These are phyloP conservation scores for Phylloporus arenicola DNA, from an alignment of 768 basidiomycete genomes.

Conservation along the genomic window DNA sequence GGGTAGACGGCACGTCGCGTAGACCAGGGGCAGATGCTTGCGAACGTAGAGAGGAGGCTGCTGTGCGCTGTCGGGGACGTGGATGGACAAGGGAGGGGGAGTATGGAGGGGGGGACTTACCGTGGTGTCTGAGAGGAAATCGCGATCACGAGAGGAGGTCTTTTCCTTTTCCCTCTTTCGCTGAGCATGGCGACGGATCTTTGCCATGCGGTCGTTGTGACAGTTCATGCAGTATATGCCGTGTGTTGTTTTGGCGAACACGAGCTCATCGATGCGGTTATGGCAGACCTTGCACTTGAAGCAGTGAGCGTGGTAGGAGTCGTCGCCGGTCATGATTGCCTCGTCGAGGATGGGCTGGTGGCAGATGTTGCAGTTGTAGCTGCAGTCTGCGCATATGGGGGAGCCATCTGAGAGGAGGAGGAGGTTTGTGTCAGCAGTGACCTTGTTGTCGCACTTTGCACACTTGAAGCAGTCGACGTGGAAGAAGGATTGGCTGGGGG, in stretches of 20 bases:
- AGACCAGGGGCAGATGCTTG: slow-evolving; percentile 20
- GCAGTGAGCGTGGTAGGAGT: slow-evolving; percentile 97
- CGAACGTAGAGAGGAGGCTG: slow-evolving; percentile 16
- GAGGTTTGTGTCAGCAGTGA: slow-evolving; percentile 96
- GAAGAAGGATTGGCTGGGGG: slow-evolving; percentile 81
- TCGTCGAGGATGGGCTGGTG: slow-evolving; percentile 93
- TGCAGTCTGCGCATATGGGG: slow-evolving; percentile 92
- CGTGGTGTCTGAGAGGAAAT: slow-evolving; percentile 34
- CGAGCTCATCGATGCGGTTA: slow-evolving; percentile 93
- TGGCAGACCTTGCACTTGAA: slow-evolving; percentile 97
- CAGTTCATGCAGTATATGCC: slow-evolving; percentile 99
- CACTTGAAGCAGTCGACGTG: slow-evolving; percentile 96
- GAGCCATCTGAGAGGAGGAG: slow-evolving; percentile 93
- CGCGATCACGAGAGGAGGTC: slow-evolving; percentile 26
- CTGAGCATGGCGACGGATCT: slow-evolving; percentile 86
- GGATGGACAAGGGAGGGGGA: background rate
- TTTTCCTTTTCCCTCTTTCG: slow-evolving; percentile 70
- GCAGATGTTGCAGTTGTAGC: slow-evolving; percentile 95
- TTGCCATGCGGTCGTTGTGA: slow-evolving; percentile 95
- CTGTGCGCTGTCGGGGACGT: background rate
- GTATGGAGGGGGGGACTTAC: slow-evolving; percentile 31
- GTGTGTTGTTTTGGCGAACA: slow-evolving; percentile 96
- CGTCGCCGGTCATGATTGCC: slow-evolving; percentile 99
- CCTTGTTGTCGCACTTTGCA: slow-evolving; percentile 88
- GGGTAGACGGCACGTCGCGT: slow-evolving; percentile 23